Evolutionary conservation across 768 basidiomycete species (phyloP).

Genomic region (Serendipita sp.): DNA sequence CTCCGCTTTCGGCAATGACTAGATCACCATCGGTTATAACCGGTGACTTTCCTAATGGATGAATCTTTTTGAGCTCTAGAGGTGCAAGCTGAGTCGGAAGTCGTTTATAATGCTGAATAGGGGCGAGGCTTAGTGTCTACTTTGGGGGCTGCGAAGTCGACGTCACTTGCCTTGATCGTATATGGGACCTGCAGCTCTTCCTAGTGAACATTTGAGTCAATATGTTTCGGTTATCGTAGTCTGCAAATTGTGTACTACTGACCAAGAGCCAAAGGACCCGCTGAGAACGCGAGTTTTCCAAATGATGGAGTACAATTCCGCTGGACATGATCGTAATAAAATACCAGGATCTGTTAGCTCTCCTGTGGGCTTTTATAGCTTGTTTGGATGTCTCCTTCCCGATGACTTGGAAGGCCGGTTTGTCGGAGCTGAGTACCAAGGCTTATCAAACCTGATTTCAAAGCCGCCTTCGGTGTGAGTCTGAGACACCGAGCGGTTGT

Average conservation of each 20-base stretch:
- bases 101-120: conserved; percentile 8
- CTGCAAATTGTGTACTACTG: not conserved
- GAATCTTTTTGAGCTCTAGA: conserved; percentile 20
- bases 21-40: conserved; percentile 31
- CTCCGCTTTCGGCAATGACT: conserved; percentile 28
- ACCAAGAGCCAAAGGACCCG: conserved; percentile 17
- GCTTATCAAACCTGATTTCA: no score
- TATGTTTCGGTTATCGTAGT: not conserved
- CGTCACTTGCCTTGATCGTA: conserved; percentile 22
- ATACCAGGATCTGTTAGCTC: not conserved
- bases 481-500: no score
- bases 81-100: conserved; percentile 11
- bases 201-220: conserved; percentile 15
- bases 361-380: no score
- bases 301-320: conserved; percentile 10
- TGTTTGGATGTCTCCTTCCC: no score
- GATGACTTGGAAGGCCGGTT: no score
- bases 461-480: no score
- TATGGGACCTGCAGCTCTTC: conserved; percentile 36
- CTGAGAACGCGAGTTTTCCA: conserved; percentile 4
- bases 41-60: conserved; percentile 33
- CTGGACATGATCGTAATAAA: not conserved
- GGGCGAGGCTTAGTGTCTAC: not conserved
- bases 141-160: not conserved
- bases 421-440: no score